Conservation (phyloP, 2,329 filamentous ascomycete genomes). For the Alternaria dauci region DNA sequence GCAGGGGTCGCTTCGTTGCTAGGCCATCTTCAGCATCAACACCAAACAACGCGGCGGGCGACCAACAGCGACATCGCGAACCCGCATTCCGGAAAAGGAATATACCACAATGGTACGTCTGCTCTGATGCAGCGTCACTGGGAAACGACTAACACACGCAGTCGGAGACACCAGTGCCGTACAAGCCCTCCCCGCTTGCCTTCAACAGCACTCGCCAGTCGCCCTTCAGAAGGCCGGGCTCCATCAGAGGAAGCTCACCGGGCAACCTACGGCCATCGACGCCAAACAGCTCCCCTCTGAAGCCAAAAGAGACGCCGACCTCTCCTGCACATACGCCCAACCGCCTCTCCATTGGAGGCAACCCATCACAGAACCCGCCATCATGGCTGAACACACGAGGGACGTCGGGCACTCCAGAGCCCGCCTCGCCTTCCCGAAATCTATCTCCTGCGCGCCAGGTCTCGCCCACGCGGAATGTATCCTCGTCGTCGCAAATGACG, state of each 20-base stretch:
- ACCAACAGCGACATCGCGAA: not conserved
- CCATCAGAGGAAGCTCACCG: slow-evolving; percentile 50
- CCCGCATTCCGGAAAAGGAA: not conserved
- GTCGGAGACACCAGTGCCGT: slow-evolving; percentile 47
- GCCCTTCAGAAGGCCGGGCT: slow-evolving; percentile 55
- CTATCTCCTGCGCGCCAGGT: slow-evolving; percentile 37
- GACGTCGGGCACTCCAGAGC: slow-evolving; percentile 40
- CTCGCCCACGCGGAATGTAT: slow-evolving; percentile 35
- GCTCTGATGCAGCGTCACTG: not conserved
- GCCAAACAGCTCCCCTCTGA: slow-evolving; percentile 53
- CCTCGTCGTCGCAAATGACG: slow-evolving; percentile 29
- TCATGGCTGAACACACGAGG: slow-evolving; percentile 47
- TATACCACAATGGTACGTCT: slow-evolving; percentile 12
- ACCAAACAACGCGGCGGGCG: slow-evolving; percentile 10
- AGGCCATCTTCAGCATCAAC: slow-evolving; percentile 10
- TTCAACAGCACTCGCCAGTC: slow-evolving; percentile 56
- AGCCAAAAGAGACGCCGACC: slow-evolving; percentile 41
- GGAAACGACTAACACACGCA: slow-evolving; percentile 13
- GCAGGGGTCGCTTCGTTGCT: slow-evolving; percentile 6
- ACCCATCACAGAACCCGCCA: slow-evolving; percentile 46
- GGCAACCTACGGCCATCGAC: slow-evolving; percentile 52
- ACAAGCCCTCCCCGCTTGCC: slow-evolving; percentile 55
- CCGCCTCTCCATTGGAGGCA: slow-evolving; percentile 46
- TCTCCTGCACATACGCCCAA: slow-evolving; percentile 40
- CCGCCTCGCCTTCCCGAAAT: slow-evolving; percentile 42